Evolutionary conservation across 345 rosid genomes (phyloP), one percentile per base, ranked within the genome.

Genomic region (Aegle marmelos): DNA sequence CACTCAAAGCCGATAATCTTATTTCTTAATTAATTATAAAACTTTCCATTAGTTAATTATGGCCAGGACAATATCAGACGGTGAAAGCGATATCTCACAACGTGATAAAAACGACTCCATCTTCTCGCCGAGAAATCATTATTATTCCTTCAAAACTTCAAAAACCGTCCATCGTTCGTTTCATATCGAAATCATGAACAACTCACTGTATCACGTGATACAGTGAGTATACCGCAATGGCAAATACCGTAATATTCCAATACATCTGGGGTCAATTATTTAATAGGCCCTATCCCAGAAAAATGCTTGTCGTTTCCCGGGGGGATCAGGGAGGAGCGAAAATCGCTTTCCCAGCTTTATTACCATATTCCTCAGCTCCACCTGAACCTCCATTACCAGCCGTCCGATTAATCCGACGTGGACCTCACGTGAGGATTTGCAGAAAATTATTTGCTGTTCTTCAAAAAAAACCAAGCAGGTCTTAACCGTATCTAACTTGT

Each of bases 161-260:
- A 14, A 45, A 45, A 45, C 50, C 50, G 50, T 45, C 50, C 5
- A 45, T 45, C 17, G 50, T 13, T 62, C 10, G 34, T 28, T 57
- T 75, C 70, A 22, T 45, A 75, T 75, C 70, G 75, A 76, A 75
- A 75, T 66, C 72, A 54, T 48, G 34, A 66, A 76, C 53, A 17
- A 33, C 10, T 31, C 64, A 81, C 72, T 73, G 80, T 73, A 80
- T 85, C 90, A 87, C 90, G 91, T 87, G 90, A 80, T 75, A 84
- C 78, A 79, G 74, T 78, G 13, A 70, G 81, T 64, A 6, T 81
- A 76, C 83, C 74, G 83, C 77, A 74, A 83, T 87, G 94, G 89
- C 86, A 86, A 48, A 54, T 63, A 36, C 65, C 67, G 91, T 86
- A 85, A 88, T 85, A 85, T 66, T 68, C 63, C 13, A 0, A 36